phyloP scores from a whole-genome alignment of 179 eudicot species.

The Dionaea muscipula region DNA sequence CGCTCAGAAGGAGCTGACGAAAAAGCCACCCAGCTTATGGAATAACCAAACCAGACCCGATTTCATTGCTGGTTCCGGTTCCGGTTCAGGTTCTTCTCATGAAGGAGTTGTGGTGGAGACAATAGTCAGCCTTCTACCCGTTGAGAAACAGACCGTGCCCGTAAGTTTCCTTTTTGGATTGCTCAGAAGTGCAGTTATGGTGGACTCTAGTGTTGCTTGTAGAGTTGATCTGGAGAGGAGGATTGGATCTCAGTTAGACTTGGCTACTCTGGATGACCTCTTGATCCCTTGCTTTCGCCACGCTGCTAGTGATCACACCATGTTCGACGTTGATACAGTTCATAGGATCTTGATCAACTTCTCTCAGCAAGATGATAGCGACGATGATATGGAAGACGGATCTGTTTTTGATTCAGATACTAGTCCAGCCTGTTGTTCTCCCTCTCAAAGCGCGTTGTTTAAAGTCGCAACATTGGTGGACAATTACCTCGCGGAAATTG shows the following conservation, averaged over 20 bases:
- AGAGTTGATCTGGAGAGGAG: constrained; percentile 87
- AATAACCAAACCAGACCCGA: constrained; percentile 30
- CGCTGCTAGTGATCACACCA: constrained; percentile 57
- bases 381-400: constrained; percentile 57
- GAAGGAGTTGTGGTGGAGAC: constrained; percentile 68
- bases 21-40: constrained; percentile 48
- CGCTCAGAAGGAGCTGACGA: constrained; percentile 60
- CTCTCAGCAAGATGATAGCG: constrained; percentile 75
- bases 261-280: constrained; percentile 78
- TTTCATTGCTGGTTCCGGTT: constrained; percentile 19
- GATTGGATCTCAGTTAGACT: constrained; percentile 77
- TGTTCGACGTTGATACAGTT: constrained; percentile 81
- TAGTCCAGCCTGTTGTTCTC: constrained; percentile 46
- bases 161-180: constrained; percentile 73
- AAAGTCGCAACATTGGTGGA: constrained; percentile 83
- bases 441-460: constrained; percentile 61
- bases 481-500: constrained; percentile 78
- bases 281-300: constrained; percentile 80
- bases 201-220: constrained; percentile 52
- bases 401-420: constrained; percentile 58
- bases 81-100: constrained; percentile 23
- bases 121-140: constrained; percentile 61
- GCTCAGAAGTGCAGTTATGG: constrained; percentile 54
- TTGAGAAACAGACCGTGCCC: constrained; percentile 63
- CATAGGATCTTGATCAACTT: constrained; percentile 72